Evolutionary conservation across 495 filamentous ascomycete species (phyloP), one percentile per base, ranked within the genome.

Genomic region (Baudoinia panamericana): DNA sequence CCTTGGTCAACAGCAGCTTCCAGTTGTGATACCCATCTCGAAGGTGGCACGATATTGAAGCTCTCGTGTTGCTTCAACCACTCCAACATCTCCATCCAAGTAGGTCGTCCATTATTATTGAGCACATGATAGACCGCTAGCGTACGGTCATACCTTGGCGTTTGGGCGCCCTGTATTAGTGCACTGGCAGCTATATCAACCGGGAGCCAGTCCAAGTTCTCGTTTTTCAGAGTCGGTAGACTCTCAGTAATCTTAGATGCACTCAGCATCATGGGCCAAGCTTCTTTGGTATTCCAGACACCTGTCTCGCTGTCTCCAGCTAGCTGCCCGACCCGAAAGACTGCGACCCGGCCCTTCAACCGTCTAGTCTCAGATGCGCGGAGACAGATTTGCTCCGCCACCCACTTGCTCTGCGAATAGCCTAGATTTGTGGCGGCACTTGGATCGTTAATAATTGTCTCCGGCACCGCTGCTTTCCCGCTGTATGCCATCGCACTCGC

Each of bases 381-480:
- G 11, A 35, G 24, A 33, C 7, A 71, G 8, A 73, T 64, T 10
- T 69, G 53, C 55, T 81, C 76, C 0, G 71, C 68, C 5, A 78
- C 71, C 57, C 75, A 76, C 56, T 81, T 81, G 3, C 68, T 72
- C 22, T 67, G 68, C 0, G 68, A 68, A 43, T 81, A 81, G 5
- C 76, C 76, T 22, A 76, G 63, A 0, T 57, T 51, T 6, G 70
- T 67, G 0, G 75, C 69, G 27, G 69, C 57, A 5, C 39, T 34
- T 5, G 76, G 69, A 9, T 68, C 56, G 2, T 47, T 28, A 0
- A 70, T 66, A 15, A 73, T 56, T 3, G 45, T 41, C 51, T 82
- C 76, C 1, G 56, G 55, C 23, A 78, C 65, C 31, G 44, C 23
- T 20, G 3, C 12, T 5, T 20, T n/a, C 1, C 6, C 17, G 18